Evolutionary conservation across 192 early-diverging fungal genomes (phyloP).

Genomic region (Coemansia umbellata): DNA sequence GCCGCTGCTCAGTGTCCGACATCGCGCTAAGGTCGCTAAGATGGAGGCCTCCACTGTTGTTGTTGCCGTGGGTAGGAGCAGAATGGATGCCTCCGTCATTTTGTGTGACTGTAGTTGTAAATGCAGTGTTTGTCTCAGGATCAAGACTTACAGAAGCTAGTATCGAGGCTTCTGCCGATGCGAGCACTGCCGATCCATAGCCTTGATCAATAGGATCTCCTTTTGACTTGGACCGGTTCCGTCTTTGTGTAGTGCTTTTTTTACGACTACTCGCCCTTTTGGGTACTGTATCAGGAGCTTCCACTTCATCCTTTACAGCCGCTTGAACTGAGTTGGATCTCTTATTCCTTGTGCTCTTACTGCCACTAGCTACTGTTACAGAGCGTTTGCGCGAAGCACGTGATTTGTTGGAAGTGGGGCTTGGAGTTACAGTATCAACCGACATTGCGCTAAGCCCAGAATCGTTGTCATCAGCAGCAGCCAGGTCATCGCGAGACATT

Average conservation of each 20-base stretch:
- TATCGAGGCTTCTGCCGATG: background rate
- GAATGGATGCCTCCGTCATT: conserved; percentile 32
- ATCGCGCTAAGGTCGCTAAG: conserved; percentile 7
- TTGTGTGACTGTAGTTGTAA: background rate
- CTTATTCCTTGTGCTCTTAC: background rate
- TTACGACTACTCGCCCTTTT: background rate
- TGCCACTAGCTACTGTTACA: background rate
- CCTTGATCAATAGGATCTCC: background rate
- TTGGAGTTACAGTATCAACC: background rate
- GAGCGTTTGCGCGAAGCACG: background rate
- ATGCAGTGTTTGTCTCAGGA: background rate
- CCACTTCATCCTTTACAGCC: too few species aligned
- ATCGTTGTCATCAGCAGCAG: background rate
- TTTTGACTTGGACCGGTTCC: conserved; percentile 18
- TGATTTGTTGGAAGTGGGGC: background rate
- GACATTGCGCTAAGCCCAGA: conserved; percentile 1
- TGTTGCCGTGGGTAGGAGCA: conserved; percentile 12
- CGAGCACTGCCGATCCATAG: background rate
- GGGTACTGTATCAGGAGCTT: background rate
- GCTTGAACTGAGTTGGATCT: background rate
- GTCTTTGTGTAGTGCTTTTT: conserved; percentile 14
- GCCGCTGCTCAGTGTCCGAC: conserved; percentile 9
- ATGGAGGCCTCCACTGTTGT: background rate
- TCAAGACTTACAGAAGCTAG: background rate
- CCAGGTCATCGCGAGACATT: background rate